Evolutionary conservation across 2,329 filamentous ascomycete genomes (phyloP).

Genomic region (Cladosporium phlei): DNA sequence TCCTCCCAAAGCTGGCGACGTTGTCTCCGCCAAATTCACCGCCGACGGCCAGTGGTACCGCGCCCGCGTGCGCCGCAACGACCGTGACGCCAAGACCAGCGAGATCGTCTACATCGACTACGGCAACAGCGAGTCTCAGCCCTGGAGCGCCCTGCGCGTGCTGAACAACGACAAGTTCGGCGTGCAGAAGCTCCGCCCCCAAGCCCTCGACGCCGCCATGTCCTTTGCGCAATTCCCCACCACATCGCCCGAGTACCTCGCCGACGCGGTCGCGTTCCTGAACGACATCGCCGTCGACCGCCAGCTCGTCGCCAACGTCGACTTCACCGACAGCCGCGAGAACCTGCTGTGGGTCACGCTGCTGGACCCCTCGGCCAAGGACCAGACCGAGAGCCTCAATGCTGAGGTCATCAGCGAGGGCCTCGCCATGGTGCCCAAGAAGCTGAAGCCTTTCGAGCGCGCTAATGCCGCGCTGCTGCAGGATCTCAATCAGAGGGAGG

Average conservation of each 20-base stretch:
- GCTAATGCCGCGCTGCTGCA: conserved; percentile 67
- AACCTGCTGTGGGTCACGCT: conserved; percentile 76
- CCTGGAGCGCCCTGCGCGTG: conserved; percentile 80
- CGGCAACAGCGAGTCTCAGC: conserved; percentile 84
- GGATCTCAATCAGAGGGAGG: conserved; percentile 67
- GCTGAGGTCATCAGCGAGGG: conserved; percentile 79
- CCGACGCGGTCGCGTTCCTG: conserved; percentile 72
- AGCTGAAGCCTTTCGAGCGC: conserved; percentile 87
- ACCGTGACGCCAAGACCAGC: conserved; percentile 79
- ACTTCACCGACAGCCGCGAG: conserved; percentile 73
- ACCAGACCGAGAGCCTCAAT: conserved; percentile 57
- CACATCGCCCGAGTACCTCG: conserved; percentile 69
- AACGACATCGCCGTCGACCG: conserved; percentile 65
- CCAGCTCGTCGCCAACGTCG: conserved; percentile 83
- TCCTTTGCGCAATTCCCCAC: conserved; percentile 86
- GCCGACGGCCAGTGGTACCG: conserved; percentile 93
- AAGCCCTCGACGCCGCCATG: conserved; percentile 80
- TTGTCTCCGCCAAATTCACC: conserved; percentile 85
- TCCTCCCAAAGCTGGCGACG: conserved; percentile 84
- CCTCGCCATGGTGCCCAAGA: conserved; percentile 83
- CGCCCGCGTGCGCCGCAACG: conserved; percentile 83
- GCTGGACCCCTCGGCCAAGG: conserved; percentile 73
- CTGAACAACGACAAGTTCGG: conserved; percentile 75
- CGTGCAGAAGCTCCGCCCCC: conserved; percentile 73
- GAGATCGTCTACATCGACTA: conserved; percentile 96